Conservation (phyloP, 1,139 yeast species). For the Saccharomyces hybrid region DNA sequence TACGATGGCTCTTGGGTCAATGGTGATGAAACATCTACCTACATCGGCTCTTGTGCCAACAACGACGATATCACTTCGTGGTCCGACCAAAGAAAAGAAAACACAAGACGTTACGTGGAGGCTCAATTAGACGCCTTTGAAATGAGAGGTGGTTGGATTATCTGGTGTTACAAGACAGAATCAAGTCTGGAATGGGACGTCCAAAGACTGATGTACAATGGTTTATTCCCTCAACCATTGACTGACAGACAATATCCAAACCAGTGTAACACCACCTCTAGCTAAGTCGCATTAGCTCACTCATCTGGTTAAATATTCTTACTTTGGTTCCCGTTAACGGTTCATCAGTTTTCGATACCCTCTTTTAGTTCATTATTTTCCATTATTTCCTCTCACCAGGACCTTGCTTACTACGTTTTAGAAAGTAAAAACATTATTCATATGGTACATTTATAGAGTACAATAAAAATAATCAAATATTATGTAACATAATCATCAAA, state of each 20-base stretch:
- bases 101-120: conserved; percentile 68
- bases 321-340: not conserved
- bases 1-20: conserved; percentile 53
- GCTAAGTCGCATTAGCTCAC: not conserved
- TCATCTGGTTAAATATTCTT: not conserved
- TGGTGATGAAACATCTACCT: conserved; percentile 35
- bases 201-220: conserved; percentile 45
- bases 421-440: not conserved
- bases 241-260: conserved; percentile 55
- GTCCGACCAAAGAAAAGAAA: conserved; percentile 47
- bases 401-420: not conserved
- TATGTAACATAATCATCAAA: not conserved
- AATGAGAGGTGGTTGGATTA: conserved; percentile 74
- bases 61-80: conserved; percentile 51
- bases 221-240: conserved; percentile 76
- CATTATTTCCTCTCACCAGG: not conserved
- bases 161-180: conserved; percentile 93
- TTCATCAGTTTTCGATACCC: not conserved
- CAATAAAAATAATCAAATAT: not conserved
- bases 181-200: conserved; percentile 82
- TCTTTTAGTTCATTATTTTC: not conserved
- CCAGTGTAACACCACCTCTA: conserved; percentile 42
- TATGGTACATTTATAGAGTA: not conserved
- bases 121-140: conserved; percentile 86
- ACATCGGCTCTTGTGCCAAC: conserved; percentile 57